Evolutionary conservation across 1,139 yeast genomes (phyloP), one percentile per base, ranked within the genome.

Genomic region (Taphrina communis): DNA sequence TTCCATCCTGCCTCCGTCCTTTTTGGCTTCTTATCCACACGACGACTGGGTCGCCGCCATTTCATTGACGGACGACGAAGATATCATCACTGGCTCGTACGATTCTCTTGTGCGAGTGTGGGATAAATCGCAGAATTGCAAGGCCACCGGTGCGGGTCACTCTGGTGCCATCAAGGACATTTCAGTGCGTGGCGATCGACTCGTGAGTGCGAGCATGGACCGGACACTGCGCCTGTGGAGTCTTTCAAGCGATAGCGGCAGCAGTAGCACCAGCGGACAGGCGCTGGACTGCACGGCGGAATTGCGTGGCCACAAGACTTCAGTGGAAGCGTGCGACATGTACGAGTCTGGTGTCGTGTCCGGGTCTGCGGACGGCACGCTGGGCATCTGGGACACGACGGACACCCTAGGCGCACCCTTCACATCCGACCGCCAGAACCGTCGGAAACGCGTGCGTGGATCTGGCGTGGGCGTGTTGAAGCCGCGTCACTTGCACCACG

Each of bases 41-140:
- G 97, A 93, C 73, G 99, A 94, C 79, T 94, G 99, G 99, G 86
- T 95, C 44, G 89, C 97, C 9, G 84, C 96, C 0, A 83, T 93
- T 58, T 86, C 86, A 75, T 79, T 87, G 44, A 71, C 25, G 61
- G 53, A 8, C 31, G 42, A 39, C 42, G 42, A 9, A 2, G 14
- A 14, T 2, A 63, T 93, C 69, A 82, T 92, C 67, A 87, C 96
- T 11, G 99, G 99, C 35, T 87, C 96, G 0, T 94, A 93, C 76
- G 99, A 94, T 77, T 98, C 98, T 72, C 85, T 93, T 55, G 97
- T 94, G 35, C 85, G 98, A 74, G 86, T 96, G 12, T 94, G 94
- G 86, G 88, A 90, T 76, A 39, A 35, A 19, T 63, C 67, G 21
- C 67, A 63, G 46, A 56, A 53, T 12, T 63, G 67, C 25, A 44